phyloP scores from a whole-genome alignment of 306 rosid genomes.

The Albizia julibrissin region DNA sequence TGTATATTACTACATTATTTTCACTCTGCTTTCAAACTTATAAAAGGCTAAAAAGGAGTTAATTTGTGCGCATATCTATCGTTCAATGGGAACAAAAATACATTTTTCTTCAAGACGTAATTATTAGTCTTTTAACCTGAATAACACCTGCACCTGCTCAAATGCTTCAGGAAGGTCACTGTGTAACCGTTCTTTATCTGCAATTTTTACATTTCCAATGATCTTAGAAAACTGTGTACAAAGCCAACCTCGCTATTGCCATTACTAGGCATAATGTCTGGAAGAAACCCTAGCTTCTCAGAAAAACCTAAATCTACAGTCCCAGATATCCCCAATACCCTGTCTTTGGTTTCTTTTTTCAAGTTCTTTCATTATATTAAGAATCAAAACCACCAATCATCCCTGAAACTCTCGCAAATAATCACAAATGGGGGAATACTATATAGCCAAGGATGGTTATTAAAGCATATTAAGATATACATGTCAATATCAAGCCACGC shows the following conservation, averaged over 20 bases:
- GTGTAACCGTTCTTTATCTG: neutral
- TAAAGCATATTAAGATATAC: neutral
- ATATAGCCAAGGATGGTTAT: neutral
- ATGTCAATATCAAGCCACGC: constrained; percentile 14
- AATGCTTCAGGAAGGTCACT: neutral
- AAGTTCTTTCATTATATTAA: neutral
- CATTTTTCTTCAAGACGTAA: neutral
- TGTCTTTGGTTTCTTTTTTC: neutral
- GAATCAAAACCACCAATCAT: neutral
- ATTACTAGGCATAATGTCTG: neutral
- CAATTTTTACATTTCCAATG: neutral
- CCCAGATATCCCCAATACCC: constrained; percentile 6
- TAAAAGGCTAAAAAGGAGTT: neutral
- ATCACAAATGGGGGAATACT: constrained; percentile 7
- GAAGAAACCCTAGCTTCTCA: constrained; percentile 41
- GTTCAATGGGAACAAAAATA: neutral
- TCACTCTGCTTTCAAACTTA: neutral
- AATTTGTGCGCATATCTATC: neutral
- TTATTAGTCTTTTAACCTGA: neutral
- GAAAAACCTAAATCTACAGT: constrained; percentile 20
- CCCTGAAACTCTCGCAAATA: neutral
- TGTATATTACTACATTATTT: neutral
- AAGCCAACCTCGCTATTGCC: neutral
- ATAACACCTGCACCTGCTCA: constrained; percentile 2
- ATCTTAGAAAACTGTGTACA: neutral